Base-by-base conservation (phyloP, 495 filamentous ascomycete species). In the Penicillium longicatenatum region DNA sequence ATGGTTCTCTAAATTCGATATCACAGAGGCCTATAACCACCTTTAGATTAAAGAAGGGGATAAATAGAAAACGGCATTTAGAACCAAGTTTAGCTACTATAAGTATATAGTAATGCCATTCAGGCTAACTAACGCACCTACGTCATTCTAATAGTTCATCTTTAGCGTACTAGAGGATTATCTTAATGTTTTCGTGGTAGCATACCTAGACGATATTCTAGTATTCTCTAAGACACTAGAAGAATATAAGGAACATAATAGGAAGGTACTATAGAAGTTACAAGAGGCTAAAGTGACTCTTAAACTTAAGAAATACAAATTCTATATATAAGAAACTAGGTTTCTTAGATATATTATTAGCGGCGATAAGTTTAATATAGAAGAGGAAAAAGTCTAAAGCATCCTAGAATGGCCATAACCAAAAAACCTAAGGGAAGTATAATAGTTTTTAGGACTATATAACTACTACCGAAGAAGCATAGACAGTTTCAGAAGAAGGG, bases 401-500 rank as follows among this genome's bases (percentile, higher is more conserved):
- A 66, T 66, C 11, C 8, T 44, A 5, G 41, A 58, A 16, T 59
- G 19, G 54, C 45, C 11, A n/a, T 55, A 12, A 29, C 54, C 41
- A 19, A 61, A 7, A 9, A 58, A 24, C 11, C 9, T 64, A 10
- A 52, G 54, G 16, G 55, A 62, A 20, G 50, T 58, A 3, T 39
- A 66, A 59, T 12, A 21, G 10, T 66, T 60, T 44, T 16, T 57
- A 33, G 42, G 61, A 26, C 33, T 63, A 6, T 29, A n/a, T 21
- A 61, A 62, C 12, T 69, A 59, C 39, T 62, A 66, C 51, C 19
- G 24, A 42, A 19, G 37, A 33, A 60, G 57, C 7, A 39, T 69
- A 1, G 41, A 50, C 9, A 29, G 43, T 9, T 69, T 57, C 39
- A 42, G 52, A 20, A 44, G 47, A 35, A 26, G 50, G 6, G 41